Percentiles rank a stretch among this genome's conserved stretches.
These are phyloP conservation scores for Priceomyces fermenticarens DNA, from an alignment of 805 yeast species.

Conservation along the genomic window DNA sequence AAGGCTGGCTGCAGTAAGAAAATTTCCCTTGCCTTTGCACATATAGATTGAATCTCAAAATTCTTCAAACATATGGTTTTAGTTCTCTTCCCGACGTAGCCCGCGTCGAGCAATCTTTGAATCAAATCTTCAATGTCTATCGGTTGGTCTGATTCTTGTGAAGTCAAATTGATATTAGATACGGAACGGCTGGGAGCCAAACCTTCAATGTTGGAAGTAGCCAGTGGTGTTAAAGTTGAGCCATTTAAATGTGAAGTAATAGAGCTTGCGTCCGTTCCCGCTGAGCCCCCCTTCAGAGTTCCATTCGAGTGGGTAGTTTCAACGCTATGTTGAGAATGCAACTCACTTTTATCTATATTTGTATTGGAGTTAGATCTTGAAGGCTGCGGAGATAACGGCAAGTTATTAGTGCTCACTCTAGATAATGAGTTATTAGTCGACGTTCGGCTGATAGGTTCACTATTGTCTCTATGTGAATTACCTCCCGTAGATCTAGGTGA, in stretches of 20 bases:
- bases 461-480: conserved; percentile 3
- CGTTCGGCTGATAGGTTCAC: conserved; percentile 12
- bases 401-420: conserved; percentile 10
- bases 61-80: conserved; percentile 85
- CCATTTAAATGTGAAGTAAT: neutral
- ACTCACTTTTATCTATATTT: conserved; percentile 1
- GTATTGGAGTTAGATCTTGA: conserved; percentile 6
- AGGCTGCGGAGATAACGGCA: conserved; percentile 17
- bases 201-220: neutral
- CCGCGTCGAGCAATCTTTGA: conserved; percentile 90
- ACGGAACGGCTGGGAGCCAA: neutral
- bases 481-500: conserved; percentile 8
- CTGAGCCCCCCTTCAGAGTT: neutral
- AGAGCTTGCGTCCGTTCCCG: neutral
- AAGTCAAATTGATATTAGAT: neutral
- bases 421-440: conserved; percentile 22
- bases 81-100: conserved; percentile 91
- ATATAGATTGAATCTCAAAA: conserved; percentile 82
- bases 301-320: neutral
- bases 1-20: conserved; percentile 88
- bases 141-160: conserved; percentile 9
- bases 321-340: neutral
- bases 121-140: conserved; percentile 81
- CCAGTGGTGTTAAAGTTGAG: too few relatives aligned
- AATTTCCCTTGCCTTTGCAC: conserved; percentile 84